These are phyloP conservation scores for Boechera retrofracta DNA, from an alignment of 345 rosid genomes.

Conservation along the genomic window DNA sequence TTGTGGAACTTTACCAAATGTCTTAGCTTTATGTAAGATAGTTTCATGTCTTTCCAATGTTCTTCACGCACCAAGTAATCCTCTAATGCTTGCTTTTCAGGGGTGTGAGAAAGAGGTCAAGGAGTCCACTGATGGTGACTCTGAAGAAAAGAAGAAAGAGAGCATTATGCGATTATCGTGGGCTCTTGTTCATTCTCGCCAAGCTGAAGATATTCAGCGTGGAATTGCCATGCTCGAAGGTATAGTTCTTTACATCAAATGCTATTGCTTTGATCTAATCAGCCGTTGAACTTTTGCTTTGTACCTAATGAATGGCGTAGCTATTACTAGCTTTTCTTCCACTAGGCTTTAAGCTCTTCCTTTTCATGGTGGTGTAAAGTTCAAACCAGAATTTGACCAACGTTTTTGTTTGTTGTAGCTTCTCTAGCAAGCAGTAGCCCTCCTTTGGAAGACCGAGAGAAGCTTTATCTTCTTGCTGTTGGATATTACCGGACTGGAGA, in stretches of 20 bases:
- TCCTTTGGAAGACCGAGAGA: slow-evolving; percentile 63
- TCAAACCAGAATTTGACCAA: background rate
- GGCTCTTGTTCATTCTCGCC: slow-evolving; percentile 86
- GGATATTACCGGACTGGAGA: slow-evolving; percentile 78
- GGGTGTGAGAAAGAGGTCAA: slow-evolving; percentile 83
- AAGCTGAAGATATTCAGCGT: slow-evolving; percentile 75
- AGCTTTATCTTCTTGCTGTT: slow-evolving; percentile 82
- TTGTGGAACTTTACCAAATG: background rate
- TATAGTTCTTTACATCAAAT: slow-evolving; percentile 24
- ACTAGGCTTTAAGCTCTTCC: background rate
- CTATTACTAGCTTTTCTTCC: background rate
- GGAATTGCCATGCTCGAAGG: slow-evolving; percentile 84
- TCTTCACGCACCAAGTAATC: background rate
- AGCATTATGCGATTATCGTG: slow-evolving; percentile 83
- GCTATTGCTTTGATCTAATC: background rate
- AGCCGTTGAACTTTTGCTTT: background rate
- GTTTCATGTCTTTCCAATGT: slow-evolving; percentile 2
- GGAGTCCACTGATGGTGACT: slow-evolving; percentile 55
- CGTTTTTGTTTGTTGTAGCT: slow-evolving; percentile 50
- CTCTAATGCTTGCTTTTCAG: slow-evolving; percentile 42
- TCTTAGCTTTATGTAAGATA: background rate
- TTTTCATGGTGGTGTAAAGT: background rate
- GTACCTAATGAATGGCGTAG: background rate
- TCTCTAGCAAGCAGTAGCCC: slow-evolving; percentile 59
- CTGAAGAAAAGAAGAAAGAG: slow-evolving; percentile 62